A percentile compares a stretch with the other conserved stretches of the same genome.
Conservation (phyloP, 495 filamentous ascomycete species). For the Elasticomyces elasticus region DNA sequence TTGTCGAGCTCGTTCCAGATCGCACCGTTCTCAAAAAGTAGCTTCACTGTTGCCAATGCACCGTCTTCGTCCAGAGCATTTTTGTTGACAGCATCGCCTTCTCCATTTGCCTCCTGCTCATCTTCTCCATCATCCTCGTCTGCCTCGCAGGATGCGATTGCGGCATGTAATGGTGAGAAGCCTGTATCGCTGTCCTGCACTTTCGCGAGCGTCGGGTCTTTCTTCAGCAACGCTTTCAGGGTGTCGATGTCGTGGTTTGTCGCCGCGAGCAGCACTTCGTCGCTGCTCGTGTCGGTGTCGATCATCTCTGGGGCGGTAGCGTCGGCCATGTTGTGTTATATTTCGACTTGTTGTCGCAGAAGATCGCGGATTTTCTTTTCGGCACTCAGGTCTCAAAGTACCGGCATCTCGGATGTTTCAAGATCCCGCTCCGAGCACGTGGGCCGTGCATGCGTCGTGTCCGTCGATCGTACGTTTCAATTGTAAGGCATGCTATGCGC, state of each 20-base stretch:
- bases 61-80: conserved; percentile 39
- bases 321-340: conserved; percentile 1
- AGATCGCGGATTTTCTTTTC: too few species aligned
- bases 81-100: conserved; percentile 15
- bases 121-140: conserved; percentile 20
- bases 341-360: too few species aligned
- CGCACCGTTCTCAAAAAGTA: conserved; percentile 75
- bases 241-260: conserved; percentile 69
- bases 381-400: too few species aligned
- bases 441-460: not conserved
- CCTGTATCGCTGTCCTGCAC: conserved; percentile 78
- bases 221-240: conserved; percentile 58
- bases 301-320: not conserved
- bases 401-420: too few species aligned
- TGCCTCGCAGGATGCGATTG: conserved; percentile 71
- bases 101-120: conserved; percentile 10
- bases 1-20: conserved; percentile 95
- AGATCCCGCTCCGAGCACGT: too few species aligned
- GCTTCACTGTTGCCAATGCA: conserved; percentile 54
- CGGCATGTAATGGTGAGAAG: conserved; percentile 79
- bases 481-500: not conserved
- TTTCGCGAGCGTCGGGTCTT: conserved; percentile 54
- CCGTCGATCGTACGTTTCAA: not conserved
- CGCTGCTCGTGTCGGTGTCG: conserved; percentile 26
- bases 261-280: conserved; percentile 61